Evolutionary conservation across 257 asterid genomes (phyloP).

Genomic region (Jasminum sambac): DNA sequence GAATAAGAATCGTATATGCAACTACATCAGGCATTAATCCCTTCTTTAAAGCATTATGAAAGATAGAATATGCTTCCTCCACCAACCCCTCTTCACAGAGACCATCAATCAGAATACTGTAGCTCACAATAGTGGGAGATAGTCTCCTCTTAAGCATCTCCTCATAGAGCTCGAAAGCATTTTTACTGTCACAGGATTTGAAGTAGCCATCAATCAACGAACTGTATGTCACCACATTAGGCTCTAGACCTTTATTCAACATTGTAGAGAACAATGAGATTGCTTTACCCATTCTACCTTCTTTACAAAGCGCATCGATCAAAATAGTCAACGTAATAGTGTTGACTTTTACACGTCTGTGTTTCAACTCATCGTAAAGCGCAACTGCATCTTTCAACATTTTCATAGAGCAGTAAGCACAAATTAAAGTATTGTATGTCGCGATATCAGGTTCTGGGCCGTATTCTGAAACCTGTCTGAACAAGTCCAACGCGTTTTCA

Average conservation of each 20-base stretch:
- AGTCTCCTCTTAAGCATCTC: conserved; percentile 34
- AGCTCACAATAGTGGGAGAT: conserved; percentile 40
- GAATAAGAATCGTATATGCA: conserved; percentile 40
- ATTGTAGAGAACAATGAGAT: conserved; percentile 30
- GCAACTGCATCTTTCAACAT: conserved; percentile 38
- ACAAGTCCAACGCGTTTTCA: conserved; percentile 35
- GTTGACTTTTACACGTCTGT: conserved; percentile 15
- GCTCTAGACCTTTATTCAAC: conserved; percentile 32
- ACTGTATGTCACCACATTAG: conserved; percentile 44
- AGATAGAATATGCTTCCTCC: conserved; percentile 34
- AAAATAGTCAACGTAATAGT: conserved; percentile 33
- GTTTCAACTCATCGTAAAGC: conserved; percentile 33
- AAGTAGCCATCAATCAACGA: conserved; percentile 41
- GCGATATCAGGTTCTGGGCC: conserved; percentile 46
- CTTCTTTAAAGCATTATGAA: conserved; percentile 28
- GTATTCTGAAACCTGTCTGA: conserved; percentile 27
- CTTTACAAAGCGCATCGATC: conserved; percentile 43
- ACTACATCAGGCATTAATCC: conserved; percentile 40
- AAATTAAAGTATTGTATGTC: conserved; percentile 36
- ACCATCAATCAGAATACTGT: conserved; percentile 41
- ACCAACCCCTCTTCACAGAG: conserved; percentile 40
- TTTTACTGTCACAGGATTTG: conserved; percentile 24
- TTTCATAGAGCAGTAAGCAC: conserved; percentile 39
- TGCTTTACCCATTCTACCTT: conserved; percentile 41
- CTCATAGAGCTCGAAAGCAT: conserved; percentile 34